A percentile compares a stretch with the other conserved stretches of the same genome.
These are phyloP conservation scores for Elsinoe australis DNA, from an alignment of 2,329 filamentous ascomycete genomes.

Conservation along the genomic window DNA sequence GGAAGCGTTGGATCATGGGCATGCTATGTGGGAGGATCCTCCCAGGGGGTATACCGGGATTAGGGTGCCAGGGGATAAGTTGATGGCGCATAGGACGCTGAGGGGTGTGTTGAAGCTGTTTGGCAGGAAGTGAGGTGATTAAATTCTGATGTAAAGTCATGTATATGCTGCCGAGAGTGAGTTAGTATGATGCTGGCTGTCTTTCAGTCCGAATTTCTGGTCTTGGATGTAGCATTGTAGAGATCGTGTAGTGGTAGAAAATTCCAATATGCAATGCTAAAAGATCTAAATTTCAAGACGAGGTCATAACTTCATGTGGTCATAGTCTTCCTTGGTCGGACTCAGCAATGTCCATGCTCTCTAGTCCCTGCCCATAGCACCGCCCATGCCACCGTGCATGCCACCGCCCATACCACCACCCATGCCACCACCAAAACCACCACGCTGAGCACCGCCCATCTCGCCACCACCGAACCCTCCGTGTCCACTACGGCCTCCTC, in stretches of 20 bases:
- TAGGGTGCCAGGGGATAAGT: constrained; percentile 21
- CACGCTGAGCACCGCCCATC: background rate
- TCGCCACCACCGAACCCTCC: background rate
- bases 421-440: background rate
- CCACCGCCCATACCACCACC: no score
- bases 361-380: background rate
- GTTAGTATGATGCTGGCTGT: background rate
- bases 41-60: constrained; percentile 21
- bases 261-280: no score
- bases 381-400: no score
- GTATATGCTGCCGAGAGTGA: no score
- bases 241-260: no score
- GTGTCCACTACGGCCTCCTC: background rate
- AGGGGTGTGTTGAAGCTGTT: constrained; percentile 23
- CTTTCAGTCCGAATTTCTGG: background rate
- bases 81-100: constrained; percentile 23
- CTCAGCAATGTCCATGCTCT: no score
- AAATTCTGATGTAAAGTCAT: no score
- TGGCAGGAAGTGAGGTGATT: background rate
- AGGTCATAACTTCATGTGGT: no score
- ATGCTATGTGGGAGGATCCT: constrained; percentile 25
- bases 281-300: no score
- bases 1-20: constrained; percentile 22
- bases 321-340: no score
- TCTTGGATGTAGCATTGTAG: no score